Conservation (phyloP, 805 yeast genomes). For the Kurtzmaniella cleridarum region DNA sequence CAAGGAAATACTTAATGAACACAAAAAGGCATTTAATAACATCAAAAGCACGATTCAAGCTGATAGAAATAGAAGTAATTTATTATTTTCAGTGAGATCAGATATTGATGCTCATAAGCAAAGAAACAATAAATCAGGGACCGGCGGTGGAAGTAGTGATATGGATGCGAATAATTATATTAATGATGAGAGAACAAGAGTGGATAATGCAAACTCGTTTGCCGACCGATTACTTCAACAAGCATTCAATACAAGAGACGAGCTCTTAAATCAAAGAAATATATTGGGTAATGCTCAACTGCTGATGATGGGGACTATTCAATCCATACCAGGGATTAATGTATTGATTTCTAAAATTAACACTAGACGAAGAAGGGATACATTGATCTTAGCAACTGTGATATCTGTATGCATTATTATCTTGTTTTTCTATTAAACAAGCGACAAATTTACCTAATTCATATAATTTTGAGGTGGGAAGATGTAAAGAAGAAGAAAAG, state of each 20-base stretch:
- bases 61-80: constrained; percentile 70
- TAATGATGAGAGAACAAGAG: constrained; percentile 68
- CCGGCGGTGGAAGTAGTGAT: constrained; percentile 8
- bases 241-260: constrained; percentile 88
- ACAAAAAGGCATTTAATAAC: constrained; percentile 55
- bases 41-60: constrained; percentile 56
- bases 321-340: constrained; percentile 78
- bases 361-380: constrained; percentile 83
- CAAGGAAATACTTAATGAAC: constrained; percentile 68
- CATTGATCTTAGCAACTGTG: constrained; percentile 72
- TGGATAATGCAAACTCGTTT: constrained; percentile 64
- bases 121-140: constrained; percentile 15
- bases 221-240: constrained; percentile 79
- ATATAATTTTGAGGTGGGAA: no score
- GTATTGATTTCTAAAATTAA: constrained; percentile 73
- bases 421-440: constrained; percentile 43
- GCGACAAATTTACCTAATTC: no score
- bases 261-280: constrained; percentile 66
- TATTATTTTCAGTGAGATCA: constrained; percentile 68
- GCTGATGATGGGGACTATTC: constrained; percentile 54
- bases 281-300: constrained; percentile 59
- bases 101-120: constrained; percentile 71
- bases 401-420: constrained; percentile 69
- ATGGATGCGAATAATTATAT: constrained; percentile 64
- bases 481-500: no score